Base-by-base conservation (phyloP, 306 rosid species). In the Cicer pinnatifidum region DNA sequence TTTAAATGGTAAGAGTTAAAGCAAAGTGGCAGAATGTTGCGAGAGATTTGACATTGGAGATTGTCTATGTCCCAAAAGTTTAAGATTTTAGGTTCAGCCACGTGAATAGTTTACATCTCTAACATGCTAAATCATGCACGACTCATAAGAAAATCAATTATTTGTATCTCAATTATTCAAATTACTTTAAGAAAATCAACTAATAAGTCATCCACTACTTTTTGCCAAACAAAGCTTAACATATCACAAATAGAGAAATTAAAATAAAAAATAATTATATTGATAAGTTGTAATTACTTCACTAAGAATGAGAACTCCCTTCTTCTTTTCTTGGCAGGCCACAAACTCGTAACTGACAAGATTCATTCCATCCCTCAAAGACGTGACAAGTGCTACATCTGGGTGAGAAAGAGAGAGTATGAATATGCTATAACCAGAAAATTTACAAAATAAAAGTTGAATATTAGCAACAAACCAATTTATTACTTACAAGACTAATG, bases 341-440 rank as follows among this genome's bases (percentile, higher is more conserved):
- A 93, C 98, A 83, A 82, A 91, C 85, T 93, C 98, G 60, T 93
- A 93, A 81, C 98, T 93, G 76, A 91, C 98, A 69, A 93, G 98
- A 83, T 93, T 93, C 98, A 93, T 91, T 77, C 98, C 98, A 75
- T 93, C 98, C 84, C 98, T 91, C 71, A 91, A 81, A 60, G 98
- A 93, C 72, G 98, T 93, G 58, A 93, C 96, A n/a, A 93, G 92
- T 6, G 98, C 98, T 59, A 93, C 96, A 86, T 93, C 98, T 93
- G 87, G 35, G 57, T 61, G 78, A 81, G 44, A 68, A 69, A 54
- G 37, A 78, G 8, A 7, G 73, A 20, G 46, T 46, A 77, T 62
- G 53, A 40, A 80, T 33, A 61, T 17, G 39, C 40, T 20, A 41
- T 65, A 17, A 39, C n/a, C 63, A 57, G 19, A 67, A 80, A 73